phyloP scores from a whole-genome alignment of 2,329 filamentous ascomycete genomes.

The Claviceps humidiphila region DNA sequence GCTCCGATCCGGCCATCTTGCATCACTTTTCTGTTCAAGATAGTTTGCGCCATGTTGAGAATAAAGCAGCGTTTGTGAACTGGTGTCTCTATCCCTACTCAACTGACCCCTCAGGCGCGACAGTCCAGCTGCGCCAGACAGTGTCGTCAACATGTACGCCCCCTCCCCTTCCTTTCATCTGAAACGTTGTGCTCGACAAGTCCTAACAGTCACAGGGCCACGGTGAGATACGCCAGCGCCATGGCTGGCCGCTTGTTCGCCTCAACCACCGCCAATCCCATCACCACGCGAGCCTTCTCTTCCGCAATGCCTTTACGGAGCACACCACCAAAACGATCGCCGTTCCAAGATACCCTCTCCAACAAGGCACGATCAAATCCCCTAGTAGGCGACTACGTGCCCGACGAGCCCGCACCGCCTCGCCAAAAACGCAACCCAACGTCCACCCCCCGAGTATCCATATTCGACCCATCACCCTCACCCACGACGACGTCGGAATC shows the following conservation, averaged over 20 bases:
- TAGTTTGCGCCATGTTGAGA: neutral
- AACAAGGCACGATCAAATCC: conserved; percentile 15
- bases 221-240: conserved; percentile 16
- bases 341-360: conserved; percentile 1
- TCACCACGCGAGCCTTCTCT: conserved; percentile 17
- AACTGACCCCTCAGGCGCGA: neutral
- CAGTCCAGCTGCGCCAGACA: neutral
- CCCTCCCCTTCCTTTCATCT: no score
- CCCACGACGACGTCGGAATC: neutral
- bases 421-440: conserved; percentile 4
- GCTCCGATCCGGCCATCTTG: conserved; percentile 13
- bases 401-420: conserved; percentile 7
- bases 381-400: conserved; percentile 16
- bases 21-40: neutral
- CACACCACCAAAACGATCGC: conserved; percentile 5
- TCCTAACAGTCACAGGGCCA: conserved; percentile 12
- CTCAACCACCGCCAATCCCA: conserved; percentile 9
- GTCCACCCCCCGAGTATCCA: neutral
- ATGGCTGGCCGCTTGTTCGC: conserved; percentile 18
- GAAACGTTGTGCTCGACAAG: neutral
- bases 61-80: neutral
- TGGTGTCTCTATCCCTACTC: neutral
- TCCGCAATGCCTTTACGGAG: conserved; percentile 17
- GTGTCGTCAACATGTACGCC: neutral
- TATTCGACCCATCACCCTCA: neutral